These are phyloP conservation scores for Eurotiales sp. DNA, from an alignment of 2,329 filamentous ascomycete species.

Conservation along the genomic window DNA sequence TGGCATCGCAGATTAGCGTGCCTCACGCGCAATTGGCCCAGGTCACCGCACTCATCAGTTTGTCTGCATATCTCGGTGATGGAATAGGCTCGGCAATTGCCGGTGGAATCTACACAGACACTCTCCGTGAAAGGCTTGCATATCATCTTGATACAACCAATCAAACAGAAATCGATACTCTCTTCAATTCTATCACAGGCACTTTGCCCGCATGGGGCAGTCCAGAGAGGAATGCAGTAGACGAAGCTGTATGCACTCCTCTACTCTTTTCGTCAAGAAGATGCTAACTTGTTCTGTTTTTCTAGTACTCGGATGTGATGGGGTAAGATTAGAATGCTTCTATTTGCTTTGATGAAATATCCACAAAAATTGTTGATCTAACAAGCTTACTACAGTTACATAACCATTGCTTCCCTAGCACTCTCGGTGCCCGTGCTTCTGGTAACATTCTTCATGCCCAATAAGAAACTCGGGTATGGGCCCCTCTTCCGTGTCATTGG, in stretches of 20 bases:
- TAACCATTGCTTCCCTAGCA: background rate
- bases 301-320: constrained; percentile 9
- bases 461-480: background rate
- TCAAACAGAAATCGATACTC: constrained; percentile 29
- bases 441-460: background rate
- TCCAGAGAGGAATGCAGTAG: constrained; percentile 40
- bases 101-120: constrained; percentile 50
- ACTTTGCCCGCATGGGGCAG: constrained; percentile 41
- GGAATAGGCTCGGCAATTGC: constrained; percentile 40
- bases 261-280: background rate
- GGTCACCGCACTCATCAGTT: constrained; percentile 45
- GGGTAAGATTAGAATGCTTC: background rate
- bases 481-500: background rate
- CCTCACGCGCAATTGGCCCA: constrained; percentile 47
- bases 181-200: constrained; percentile 47
- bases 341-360: background rate
- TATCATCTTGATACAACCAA: constrained; percentile 34
- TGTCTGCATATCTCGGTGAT: constrained; percentile 39
- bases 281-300: background rate
- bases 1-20: constrained; percentile 45
- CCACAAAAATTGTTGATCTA: background rate
- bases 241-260: constrained; percentile 29
- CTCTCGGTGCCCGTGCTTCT: background rate
- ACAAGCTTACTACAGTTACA: background rate
- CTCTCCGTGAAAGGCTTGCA: constrained; percentile 37